Evolutionary conservation across 352 stramenopile genomes (phyloP).

Genomic region (Phytopythium sindhum): DNA sequence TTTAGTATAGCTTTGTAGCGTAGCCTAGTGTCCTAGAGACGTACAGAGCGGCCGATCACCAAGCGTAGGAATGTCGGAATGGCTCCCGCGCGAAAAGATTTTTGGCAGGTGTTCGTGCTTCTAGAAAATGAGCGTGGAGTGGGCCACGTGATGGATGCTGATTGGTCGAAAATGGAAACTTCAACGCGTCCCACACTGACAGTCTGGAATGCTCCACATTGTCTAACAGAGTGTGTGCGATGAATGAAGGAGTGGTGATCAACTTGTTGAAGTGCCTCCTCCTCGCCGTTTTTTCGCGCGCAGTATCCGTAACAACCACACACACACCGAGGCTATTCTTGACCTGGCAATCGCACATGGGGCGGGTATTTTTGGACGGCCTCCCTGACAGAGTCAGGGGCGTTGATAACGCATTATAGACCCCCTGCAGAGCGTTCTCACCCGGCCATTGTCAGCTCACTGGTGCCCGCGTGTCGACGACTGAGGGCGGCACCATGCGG

Average conservation of each 20-base stretch:
- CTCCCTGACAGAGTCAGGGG: background rate
- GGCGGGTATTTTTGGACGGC: background rate
- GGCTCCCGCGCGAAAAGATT: background rate
- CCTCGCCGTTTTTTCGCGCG: too few relatives aligned
- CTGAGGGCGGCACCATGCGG: background rate
- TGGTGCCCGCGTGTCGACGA: background rate
- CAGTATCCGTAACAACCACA: background rate
- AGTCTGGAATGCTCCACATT: conserved; percentile 2
- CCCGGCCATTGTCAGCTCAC: background rate
- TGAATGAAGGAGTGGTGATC: background rate
- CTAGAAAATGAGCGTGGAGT: background rate
- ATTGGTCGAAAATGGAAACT: conserved; percentile 22
- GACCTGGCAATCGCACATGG: background rate
- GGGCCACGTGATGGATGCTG: conserved; percentile 18
- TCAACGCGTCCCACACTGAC: background rate
- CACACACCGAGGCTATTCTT: background rate
- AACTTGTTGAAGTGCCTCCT: background rate
- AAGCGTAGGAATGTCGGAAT: background rate
- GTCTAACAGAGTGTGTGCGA: background rate
- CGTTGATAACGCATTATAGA: background rate
- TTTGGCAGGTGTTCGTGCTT: background rate
- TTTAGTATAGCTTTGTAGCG: too few relatives aligned
- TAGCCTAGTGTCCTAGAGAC: background rate
- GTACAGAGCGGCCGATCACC: background rate
- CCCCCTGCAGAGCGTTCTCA: background rate